Conservation (phyloP, 371 early-diverging fungal species). For the Smittium culicis region DNA sequence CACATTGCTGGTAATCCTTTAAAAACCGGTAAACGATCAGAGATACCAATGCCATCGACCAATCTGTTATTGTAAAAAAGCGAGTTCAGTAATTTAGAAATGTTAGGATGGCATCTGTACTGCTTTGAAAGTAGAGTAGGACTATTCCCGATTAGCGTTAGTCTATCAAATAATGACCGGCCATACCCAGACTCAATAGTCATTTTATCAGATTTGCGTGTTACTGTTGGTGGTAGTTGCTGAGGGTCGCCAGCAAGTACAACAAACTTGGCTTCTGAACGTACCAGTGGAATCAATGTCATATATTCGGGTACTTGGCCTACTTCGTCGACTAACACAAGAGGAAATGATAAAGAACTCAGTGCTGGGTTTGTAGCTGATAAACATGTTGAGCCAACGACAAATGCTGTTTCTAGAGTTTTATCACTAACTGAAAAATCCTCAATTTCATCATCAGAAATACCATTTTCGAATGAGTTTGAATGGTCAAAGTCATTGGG, state of each 20-base stretch:
- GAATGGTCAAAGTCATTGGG: not conserved
- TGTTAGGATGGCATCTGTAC: constrained; percentile 80
- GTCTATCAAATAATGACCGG: constrained; percentile 72
- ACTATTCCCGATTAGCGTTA: constrained; percentile 37
- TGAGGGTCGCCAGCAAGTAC: constrained; percentile 88
- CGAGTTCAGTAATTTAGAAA: constrained; percentile 55
- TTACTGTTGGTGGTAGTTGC: constrained; percentile 77
- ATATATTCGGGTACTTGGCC: constrained; percentile 79
- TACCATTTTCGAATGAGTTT: not conserved
- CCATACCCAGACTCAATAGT: constrained; percentile 52
- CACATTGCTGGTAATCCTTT: not conserved
- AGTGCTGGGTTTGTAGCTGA: constrained; percentile 61
- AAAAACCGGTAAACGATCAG: not conserved
- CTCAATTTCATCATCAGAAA: not conserved
- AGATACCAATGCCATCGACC: constrained; percentile 35
- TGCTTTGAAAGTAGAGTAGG: constrained; percentile 66
- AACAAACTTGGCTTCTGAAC: constrained; percentile 43
- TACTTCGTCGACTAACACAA: constrained; percentile 79
- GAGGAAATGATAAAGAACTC: constrained; percentile 38
- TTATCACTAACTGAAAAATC: not conserved
- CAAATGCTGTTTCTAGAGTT: constrained; percentile 35
- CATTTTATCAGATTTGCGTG: constrained; percentile 26
- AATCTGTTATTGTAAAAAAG: constrained; percentile 62
- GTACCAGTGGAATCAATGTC: constrained; percentile 61
- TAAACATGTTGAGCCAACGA: constrained; percentile 68